Evolutionary conservation across 208 protist genomes (phyloP).

Genomic region (Trypanosoma congolense): DNA sequence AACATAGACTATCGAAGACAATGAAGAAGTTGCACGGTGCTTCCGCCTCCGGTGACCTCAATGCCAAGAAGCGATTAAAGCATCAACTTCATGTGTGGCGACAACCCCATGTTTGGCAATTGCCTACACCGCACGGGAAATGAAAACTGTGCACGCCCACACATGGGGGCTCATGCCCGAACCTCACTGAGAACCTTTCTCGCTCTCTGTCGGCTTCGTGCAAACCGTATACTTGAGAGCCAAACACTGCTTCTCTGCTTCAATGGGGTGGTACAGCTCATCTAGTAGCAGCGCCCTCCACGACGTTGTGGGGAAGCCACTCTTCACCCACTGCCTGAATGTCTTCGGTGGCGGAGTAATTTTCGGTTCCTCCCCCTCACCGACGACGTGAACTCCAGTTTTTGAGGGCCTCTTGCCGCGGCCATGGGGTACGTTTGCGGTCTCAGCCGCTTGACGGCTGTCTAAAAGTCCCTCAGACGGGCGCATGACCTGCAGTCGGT

Average conservation of each 20-base stretch:
- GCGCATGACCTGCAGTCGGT: slow-evolving; percentile 29
- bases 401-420: not conserved
- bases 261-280: slow-evolving; percentile 55
- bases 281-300: slow-evolving; percentile 52
- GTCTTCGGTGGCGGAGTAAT: slow-evolving; percentile 9
- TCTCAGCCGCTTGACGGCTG: not conserved
- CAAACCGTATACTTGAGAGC: slow-evolving; percentile 44
- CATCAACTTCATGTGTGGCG: too few relatives aligned
- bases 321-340: slow-evolving; percentile 55
- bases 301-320: slow-evolving; percentile 39
- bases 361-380: not conserved
- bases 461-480: slow-evolving; percentile 16
- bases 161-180: too few relatives aligned
- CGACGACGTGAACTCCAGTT: not conserved
- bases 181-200: too few relatives aligned
- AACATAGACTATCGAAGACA: too few relatives aligned
- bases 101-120: too few relatives aligned
- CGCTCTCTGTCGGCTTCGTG: too few relatives aligned
- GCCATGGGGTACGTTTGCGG: not conserved
- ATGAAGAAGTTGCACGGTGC: too few relatives aligned
- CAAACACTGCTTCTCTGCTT: slow-evolving; percentile 42
- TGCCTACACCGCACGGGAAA: too few relatives aligned
- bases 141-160: too few relatives aligned
- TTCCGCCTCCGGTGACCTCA: too few relatives aligned
- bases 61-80: too few relatives aligned